Evolutionary conservation across 371 early-diverging fungal genomes (phyloP).

Genomic region (Lichtheimia ornata): DNA sequence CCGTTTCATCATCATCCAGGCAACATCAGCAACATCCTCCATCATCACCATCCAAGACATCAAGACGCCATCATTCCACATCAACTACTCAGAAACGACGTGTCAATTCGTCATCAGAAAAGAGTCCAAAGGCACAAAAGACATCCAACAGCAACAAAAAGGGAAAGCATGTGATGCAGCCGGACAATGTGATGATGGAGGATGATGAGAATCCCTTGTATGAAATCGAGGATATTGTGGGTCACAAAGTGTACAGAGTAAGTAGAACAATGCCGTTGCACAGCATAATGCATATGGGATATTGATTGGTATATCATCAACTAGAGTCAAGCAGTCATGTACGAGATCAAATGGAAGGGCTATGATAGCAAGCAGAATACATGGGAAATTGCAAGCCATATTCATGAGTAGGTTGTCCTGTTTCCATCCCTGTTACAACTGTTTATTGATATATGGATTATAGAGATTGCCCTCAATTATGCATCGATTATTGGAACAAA

Average conservation of each 20-base stretch:
- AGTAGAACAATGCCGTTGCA: not conserved
- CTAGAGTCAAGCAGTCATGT: constrained; percentile 16
- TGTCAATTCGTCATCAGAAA: too few species aligned
- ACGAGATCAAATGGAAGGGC: constrained; percentile 74
- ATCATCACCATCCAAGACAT: too few species aligned
- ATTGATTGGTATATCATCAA: not conserved
- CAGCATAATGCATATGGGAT: not conserved
- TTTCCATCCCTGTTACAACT: too few species aligned
- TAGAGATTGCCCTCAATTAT: constrained; percentile 32
- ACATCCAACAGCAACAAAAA: too few species aligned
- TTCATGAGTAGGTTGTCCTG: constrained; percentile 28
- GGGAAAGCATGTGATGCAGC: too few species aligned
- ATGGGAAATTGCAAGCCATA: constrained; percentile 20
- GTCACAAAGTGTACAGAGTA: constrained; percentile 9
- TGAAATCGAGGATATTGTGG: constrained; percentile 12
- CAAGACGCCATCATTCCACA: too few species aligned
- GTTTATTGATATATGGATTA: not conserved
- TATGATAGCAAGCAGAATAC: constrained; percentile 82
- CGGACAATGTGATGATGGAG: not conserved
- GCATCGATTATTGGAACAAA: constrained; percentile 28
- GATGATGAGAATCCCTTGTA: not conserved
- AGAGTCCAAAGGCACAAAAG: too few species aligned
- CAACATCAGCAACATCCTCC: too few species aligned
- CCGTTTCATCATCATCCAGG: too few species aligned
- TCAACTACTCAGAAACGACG: too few species aligned